These are phyloP conservation scores for Chrysanthemum lavandulifolium DNA, from an alignment of 129 eudicot genomes.

Conservation along the genomic window DNA sequence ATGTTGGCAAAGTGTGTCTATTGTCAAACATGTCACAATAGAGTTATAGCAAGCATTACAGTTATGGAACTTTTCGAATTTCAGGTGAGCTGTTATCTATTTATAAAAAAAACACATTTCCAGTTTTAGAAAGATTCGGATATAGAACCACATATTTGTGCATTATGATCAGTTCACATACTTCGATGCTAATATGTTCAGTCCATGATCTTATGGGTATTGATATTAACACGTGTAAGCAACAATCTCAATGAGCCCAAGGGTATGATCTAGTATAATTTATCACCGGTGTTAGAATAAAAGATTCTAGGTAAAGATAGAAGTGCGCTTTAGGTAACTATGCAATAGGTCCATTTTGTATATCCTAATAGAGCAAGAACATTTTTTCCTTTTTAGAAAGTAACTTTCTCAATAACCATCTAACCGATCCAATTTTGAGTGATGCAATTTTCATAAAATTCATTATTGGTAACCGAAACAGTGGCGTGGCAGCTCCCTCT, in stretches of 20 bases:
- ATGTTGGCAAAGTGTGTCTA: too few species aligned
- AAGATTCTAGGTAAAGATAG: too few species aligned
- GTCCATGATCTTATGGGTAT: too few species aligned
- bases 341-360: neutral
- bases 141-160: neutral
- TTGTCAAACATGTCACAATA: too few species aligned
- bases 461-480: neutral
- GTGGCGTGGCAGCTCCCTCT: neutral
- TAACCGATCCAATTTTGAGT: neutral
- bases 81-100: neutral
- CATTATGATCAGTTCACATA: neutral
- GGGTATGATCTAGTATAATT: too few species aligned
- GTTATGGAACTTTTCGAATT: neutral
- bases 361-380: neutral
- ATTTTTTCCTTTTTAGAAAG: neutral
- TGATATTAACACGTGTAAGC: too few species aligned
- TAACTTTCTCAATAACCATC: neutral
- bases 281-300: too few species aligned
- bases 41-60: slow-evolving; percentile 6
- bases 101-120: neutral
- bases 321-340: too few species aligned
- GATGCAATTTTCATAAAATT: neutral
- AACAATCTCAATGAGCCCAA: too few species aligned
- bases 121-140: neutral
- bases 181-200: neutral